Evolutionary conservation across 2,329 filamentous ascomycete species (phyloP), one percentile per base, ranked within the genome.

Genomic region (Xylaria sp.): DNA sequence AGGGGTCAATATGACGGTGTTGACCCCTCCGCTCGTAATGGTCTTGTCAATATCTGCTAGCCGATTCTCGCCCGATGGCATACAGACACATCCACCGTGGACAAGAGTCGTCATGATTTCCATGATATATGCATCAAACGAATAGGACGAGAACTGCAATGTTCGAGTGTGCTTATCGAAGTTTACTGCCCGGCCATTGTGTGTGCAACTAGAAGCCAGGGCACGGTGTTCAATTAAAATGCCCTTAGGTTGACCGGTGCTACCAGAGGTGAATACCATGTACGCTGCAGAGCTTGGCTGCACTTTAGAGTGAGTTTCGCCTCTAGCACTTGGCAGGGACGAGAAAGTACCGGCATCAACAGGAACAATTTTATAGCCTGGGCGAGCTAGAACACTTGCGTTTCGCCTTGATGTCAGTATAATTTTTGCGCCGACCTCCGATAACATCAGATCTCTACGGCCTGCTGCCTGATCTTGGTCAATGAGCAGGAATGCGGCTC

Each of bases 131-230:
- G 57, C 48, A 2, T 60, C 64, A 8, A 61, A 66, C 2, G 50
- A 23, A 41, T 55, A 66, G 2, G 64, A 61, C 9, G 64, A 25
- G 15, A 66, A 66, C 15, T 66, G 63, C 6, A 65, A 18, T 6
- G 28, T 55, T 2, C 57, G 50, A 3, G 63, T 65, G 23, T 25
- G 2, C 1, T 54, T 6, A 23, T 37, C n/a, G n/a, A 61, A 50
- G 23, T 50, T 20, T 8, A 57, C 23, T 18, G 64, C 48, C 12
- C 28, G 46, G n/a, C 63, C 63, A 23, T 7, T n/a, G 31, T 54
- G 15, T 10, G 31, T 9, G 4, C 7, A 15, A 46, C 50, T 48
- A 4, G 58, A 51, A 37, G 50, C 60, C n/a, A 63, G 23, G 15
- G 48, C 20, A 7, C 50, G 3, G 31, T 63, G 60, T 7, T 63